A percentile compares a stretch with the other conserved stretches of the same genome.
phyloP scores from a whole-genome alignment of 2,329 filamentous ascomycete genomes.

The Fusarium buharicum region DNA sequence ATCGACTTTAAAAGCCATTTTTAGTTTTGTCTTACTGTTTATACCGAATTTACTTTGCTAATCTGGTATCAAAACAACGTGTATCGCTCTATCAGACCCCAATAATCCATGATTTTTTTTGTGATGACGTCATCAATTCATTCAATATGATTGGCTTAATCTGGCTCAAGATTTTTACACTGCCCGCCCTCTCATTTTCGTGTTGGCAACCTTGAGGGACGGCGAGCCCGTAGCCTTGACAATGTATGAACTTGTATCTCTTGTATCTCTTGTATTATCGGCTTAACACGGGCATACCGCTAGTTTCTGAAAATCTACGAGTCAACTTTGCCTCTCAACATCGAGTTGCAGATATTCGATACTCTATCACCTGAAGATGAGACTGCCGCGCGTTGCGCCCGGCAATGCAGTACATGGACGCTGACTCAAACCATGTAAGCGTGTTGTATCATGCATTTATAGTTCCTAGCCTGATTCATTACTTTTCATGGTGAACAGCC shows the following conservation, averaged over 20 bases:
- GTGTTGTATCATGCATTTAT: conserved; percentile 30
- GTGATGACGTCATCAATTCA: conserved; percentile 43
- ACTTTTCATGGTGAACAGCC: conserved; percentile 1
- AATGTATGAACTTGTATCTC: background rate
- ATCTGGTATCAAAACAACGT: no score
- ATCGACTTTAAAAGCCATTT: no score
- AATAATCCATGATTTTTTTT: conserved; percentile 12
- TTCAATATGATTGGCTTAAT: conserved; percentile 35
- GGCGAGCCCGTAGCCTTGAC: conserved; percentile 29
- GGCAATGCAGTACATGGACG: conserved; percentile 1
- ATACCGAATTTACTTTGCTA: no score
- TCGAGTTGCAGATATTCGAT: background rate
- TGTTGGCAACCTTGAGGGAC: conserved; percentile 29
- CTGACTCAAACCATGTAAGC: conserved; percentile 29
- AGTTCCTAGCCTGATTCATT: no score
- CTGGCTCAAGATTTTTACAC: conserved; percentile 33
- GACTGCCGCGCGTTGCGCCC: conserved; percentile 33
- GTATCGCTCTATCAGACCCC: conserved; percentile 3
- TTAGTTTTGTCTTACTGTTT: no score
- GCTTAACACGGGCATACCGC: conserved; percentile 17
- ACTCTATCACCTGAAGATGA: conserved; percentile 19
- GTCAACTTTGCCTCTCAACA: conserved; percentile 12
- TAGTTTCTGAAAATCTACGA: background rate
- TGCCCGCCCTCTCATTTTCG: conserved; percentile 21
- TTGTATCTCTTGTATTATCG: background rate